These are phyloP conservation scores for Ajuga chamaepitys DNA, from an alignment of 257 asterid genomes.

Conservation along the genomic window DNA sequence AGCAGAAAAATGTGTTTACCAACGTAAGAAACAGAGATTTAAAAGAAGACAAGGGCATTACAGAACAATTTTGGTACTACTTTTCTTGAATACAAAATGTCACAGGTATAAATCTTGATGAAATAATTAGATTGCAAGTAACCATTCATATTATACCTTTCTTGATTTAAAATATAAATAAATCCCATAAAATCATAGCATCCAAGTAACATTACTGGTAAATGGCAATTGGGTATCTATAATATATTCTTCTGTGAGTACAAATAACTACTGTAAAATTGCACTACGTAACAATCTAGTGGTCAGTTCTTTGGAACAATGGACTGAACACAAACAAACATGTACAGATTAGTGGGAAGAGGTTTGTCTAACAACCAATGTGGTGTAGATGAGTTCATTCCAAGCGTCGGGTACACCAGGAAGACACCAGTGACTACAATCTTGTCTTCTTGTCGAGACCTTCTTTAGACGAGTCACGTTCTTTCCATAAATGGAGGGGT, in stretches of 20 bases:
- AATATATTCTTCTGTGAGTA: background rate
- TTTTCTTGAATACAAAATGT: no score
- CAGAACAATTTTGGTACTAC: no score
- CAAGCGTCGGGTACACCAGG: slow-evolving; percentile 97
- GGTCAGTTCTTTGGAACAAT: background rate
- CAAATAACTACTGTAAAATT: background rate
- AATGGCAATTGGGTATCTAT: background rate
- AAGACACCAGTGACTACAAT: slow-evolving; percentile 99
- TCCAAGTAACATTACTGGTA: background rate
- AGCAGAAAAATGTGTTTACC: background rate
- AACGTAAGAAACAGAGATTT: background rate
- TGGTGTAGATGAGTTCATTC: slow-evolving; percentile 89
- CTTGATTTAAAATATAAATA: no score
- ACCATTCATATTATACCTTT: no score
- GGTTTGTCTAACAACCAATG: slow-evolving; percentile 37
- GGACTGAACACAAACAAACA: background rate
- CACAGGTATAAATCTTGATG: no score
- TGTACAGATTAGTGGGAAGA: slow-evolving; percentile 7
- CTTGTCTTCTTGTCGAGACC: slow-evolving; percentile 70
- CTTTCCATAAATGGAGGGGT: slow-evolving; percentile 85
- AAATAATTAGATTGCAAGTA: no score
- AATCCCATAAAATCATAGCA: background rate
- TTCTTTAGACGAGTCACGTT: slow-evolving; percentile 38
- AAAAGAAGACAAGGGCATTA: no score
- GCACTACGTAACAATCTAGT: background rate